Conservation (phyloP, 441 rosid genomes). For the Adansonia grandidieri region DNA sequence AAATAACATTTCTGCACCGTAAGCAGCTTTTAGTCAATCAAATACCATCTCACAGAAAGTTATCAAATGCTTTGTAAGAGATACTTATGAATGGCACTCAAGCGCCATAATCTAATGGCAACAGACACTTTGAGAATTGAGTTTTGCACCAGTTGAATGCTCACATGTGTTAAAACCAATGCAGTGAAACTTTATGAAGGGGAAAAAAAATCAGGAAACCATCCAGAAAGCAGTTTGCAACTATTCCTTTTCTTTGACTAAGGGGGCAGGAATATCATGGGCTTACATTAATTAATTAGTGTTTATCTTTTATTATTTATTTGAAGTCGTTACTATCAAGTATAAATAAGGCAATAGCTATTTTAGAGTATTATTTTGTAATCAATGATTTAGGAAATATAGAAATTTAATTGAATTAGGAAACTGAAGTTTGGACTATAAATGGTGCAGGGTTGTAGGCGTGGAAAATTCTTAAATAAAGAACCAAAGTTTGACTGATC, state of each 20-base stretch:
- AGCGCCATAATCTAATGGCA: not conserved
- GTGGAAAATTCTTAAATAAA: not conserved
- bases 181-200: not conserved
- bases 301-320: not conserved
- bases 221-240: not conserved
- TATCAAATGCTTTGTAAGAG: not conserved
- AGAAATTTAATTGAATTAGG: not conserved
- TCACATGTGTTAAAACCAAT: not conserved
- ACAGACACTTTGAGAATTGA: not conserved
- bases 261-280: not conserved
- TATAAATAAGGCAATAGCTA: not conserved
- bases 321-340: not conserved
- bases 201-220: not conserved
- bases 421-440: not conserved
- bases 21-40: not conserved
- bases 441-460: not conserved
- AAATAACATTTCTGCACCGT: not conserved
- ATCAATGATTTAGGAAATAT: not conserved
- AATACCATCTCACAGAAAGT: not conserved
- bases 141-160: not conserved
- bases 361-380: not conserved
- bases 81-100: not conserved
- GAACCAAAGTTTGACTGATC: not conserved
- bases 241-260: not conserved
- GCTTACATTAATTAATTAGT: too few species aligned